Evolutionary conservation across 306 rosid genomes (phyloP), one percentile per base, ranked within the genome.

Genomic region (Benincasa hispida): DNA sequence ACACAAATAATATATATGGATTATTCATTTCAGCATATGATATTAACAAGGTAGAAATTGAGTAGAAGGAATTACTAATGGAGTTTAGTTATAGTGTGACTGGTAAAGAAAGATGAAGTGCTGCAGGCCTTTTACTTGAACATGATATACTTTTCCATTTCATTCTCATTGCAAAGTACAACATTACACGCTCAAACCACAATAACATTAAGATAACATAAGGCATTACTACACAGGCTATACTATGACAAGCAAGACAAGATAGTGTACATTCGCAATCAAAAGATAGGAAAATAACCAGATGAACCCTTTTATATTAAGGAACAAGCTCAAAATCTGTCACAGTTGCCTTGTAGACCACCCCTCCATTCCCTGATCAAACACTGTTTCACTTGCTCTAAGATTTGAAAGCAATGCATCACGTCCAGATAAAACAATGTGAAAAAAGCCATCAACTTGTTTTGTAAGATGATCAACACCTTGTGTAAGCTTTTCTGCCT

Each of bases 381-480:
- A 72, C 72, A 70, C 76, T 21, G 81, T 70, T 67, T 82, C 90
- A 66, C 82, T 85, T 8, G 84, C 81, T 80, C 95, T 91, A 55
- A 91, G 42, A 61, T 82, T 81, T 1, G 85, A 83, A 18, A 93
- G 88, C 87, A 91, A 80, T 3, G 90, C 81, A 32, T 93, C 95
- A 2, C 98, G 97, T 19, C 98, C 89, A 2, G 76, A 48, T 82
- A 93, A 54, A 41, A 93, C 86, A 60, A 82, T 78, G 12, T 87
- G 79, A 72, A 93, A 93, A 81, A 91, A 91, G 0, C 84, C 80
- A 79, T 91, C 91, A 22, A 93, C 96, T 79, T 82, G 90, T 82
- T 89, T 85, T 4, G 91, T 84, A 45, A 91, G 90, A 81, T 82
- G 84, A 86, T 93, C 95, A 13, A 91, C 81, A 72, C 95, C 97